Percentiles rank a stretch among this genome's conserved stretches.
Conservation (phyloP, 23 red algal species). For the Cyanidioschyzon merolae region DNA sequence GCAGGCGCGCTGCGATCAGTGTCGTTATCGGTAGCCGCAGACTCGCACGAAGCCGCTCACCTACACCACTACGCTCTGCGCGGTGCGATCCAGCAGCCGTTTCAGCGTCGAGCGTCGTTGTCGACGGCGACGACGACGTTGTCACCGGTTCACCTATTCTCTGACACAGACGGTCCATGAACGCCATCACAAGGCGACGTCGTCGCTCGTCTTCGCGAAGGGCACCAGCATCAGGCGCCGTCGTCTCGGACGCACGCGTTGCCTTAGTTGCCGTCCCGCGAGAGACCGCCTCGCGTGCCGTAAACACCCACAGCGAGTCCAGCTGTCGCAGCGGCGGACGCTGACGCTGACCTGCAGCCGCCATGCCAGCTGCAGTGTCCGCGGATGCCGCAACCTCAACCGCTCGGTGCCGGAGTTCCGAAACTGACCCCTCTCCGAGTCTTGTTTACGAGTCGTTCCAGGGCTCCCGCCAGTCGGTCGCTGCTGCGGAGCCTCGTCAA, state of each 20-base stretch:
- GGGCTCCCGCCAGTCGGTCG: too few species aligned
- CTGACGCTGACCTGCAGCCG: too few species aligned
- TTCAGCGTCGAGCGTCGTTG: background rate
- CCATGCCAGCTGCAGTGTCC: too few species aligned
- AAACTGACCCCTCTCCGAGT: too few species aligned
- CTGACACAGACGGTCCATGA: constrained; percentile 12
- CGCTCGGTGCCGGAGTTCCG: too few species aligned
- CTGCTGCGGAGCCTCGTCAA: too few species aligned
- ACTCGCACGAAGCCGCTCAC: background rate
- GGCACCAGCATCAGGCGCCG: background rate
- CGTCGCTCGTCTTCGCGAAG: background rate
- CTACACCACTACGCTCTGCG: background rate
- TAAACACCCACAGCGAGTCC: background rate
- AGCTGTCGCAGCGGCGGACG: background rate
- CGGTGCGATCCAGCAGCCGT: background rate
- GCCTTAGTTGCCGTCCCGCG: background rate
- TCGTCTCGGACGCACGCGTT: background rate
- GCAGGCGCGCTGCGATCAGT: constrained; percentile 3
- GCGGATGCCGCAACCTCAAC: too few species aligned
- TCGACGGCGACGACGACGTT: background rate
- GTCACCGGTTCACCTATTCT: background rate
- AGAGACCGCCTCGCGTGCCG: background rate
- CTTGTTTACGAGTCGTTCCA: too few species aligned
- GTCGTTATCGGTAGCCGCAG: constrained; percentile 1
- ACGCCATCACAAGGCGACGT: constrained; percentile 7